A percentile compares a stretch with the other conserved stretches of the same genome.
Evolutionary conservation across 331 rosid species (phyloP).

Genomic region (Pyracantha coccinea): DNA sequence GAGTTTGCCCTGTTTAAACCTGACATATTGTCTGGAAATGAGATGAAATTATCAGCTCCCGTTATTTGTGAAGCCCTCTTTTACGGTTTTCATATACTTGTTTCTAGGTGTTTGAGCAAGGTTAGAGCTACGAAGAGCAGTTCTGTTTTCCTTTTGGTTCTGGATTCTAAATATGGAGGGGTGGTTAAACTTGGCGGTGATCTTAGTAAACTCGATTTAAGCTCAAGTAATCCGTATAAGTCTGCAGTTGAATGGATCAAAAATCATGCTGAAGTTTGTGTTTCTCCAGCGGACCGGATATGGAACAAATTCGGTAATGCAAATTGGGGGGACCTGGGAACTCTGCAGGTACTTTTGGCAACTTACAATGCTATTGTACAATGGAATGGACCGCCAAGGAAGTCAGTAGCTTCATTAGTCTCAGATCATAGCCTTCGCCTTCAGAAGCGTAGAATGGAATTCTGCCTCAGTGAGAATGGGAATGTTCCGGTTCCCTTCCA

Average conservation of each 20-base stretch:
- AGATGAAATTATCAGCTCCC: slow-evolving; percentile 33
- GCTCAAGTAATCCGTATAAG: slow-evolving; percentile 51
- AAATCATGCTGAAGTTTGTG: slow-evolving; percentile 43
- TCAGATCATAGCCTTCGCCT: slow-evolving; percentile 74
- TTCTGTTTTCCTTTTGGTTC: slow-evolving; percentile 55
- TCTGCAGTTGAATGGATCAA: slow-evolving; percentile 68
- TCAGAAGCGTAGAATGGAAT: slow-evolving; percentile 68
- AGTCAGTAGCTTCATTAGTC: slow-evolving; percentile 63
- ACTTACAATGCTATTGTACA: slow-evolving; percentile 71
- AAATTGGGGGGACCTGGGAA: slow-evolving; percentile 79
- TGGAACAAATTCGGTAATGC: slow-evolving; percentile 78
- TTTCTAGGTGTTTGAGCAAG: slow-evolving; percentile 61
- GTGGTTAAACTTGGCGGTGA: slow-evolving; percentile 70
- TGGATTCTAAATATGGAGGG: slow-evolving; percentile 55
- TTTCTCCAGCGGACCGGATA: slow-evolving; percentile 53
- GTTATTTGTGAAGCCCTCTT: slow-evolving; percentile 69
- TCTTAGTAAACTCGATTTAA: slow-evolving; percentile 58
- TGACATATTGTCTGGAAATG: slow-evolving; percentile 46
- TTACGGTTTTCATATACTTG: slow-evolving; percentile 76
- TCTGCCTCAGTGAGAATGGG: slow-evolving; percentile 45
- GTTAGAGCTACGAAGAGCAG: slow-evolving; percentile 40
- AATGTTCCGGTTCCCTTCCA: slow-evolving; percentile 43
- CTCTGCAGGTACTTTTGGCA: slow-evolving; percentile 63
- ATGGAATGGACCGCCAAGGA: slow-evolving; percentile 78
- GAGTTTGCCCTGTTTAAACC: slow-evolving; percentile 57